These are phyloP conservation scores for Fusarium sp. DNA, from an alignment of 2,329 filamentous ascomycete species.

Conservation along the genomic window DNA sequence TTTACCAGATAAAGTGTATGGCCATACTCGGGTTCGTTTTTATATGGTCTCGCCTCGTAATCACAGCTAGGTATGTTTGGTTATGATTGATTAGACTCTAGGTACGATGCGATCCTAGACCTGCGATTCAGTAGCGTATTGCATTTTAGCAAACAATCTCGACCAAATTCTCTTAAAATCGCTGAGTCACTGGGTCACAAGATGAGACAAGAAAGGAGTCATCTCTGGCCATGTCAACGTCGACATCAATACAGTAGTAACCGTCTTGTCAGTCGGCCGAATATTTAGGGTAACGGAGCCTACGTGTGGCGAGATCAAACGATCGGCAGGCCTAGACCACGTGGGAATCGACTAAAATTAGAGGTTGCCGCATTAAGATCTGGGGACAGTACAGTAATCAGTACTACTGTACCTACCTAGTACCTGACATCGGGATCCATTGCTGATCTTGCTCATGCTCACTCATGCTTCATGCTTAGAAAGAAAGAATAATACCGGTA, in stretches of 20 bases:
- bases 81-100: neutral
- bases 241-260: neutral
- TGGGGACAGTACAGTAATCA: neutral
- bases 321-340: conserved; percentile 38
- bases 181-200: neutral
- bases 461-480: neutral
- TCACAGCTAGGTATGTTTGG: neutral
- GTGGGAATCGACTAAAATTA: conserved; percentile 38
- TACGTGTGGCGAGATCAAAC: conserved; percentile 36
- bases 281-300: conserved; percentile 30
- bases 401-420: too few relatives aligned
- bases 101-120: neutral
- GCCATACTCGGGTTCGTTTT: neutral
- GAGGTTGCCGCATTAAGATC: conserved; percentile 16
- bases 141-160: neutral
- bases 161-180: neutral
- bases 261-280: conserved; percentile 30
- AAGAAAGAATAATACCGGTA: neutral
- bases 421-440: neutral
- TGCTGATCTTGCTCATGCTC: neutral
- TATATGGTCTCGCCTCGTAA: neutral
- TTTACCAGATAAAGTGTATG: neutral
- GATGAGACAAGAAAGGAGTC: neutral
- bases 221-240: neutral
- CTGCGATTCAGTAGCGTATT: neutral